Conservation (phyloP, 345 rosid genomes). For the Citrus sinensis region DVS_A1.0 CM039165.1:5791501-5792000, state of each 20-base stretch:
- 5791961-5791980: constrained; percentile 6
- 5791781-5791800: background rate
- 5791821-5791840: background rate
- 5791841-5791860: background rate
- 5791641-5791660: too few species aligned
- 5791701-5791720: background rate
- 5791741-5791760: background rate
- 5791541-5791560: too few species aligned
- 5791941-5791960: constrained; percentile 10
- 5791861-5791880: background rate
- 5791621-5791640: too few species aligned
- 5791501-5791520: too few species aligned
- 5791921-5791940: background rate
- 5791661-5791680: too few species aligned
- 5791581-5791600: too few species aligned
- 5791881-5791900: background rate
- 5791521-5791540: too few species aligned
- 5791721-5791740: background rate
- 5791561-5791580: too few species aligned
- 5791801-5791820: background rate
- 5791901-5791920: background rate
- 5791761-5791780: background rate
- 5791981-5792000: background rate
- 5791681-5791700: too few species aligned
- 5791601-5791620: too few species aligned